Base-by-base conservation (phyloP, 148 eudicot genomes). In the Vaccinium macrocarpon region DNA sequence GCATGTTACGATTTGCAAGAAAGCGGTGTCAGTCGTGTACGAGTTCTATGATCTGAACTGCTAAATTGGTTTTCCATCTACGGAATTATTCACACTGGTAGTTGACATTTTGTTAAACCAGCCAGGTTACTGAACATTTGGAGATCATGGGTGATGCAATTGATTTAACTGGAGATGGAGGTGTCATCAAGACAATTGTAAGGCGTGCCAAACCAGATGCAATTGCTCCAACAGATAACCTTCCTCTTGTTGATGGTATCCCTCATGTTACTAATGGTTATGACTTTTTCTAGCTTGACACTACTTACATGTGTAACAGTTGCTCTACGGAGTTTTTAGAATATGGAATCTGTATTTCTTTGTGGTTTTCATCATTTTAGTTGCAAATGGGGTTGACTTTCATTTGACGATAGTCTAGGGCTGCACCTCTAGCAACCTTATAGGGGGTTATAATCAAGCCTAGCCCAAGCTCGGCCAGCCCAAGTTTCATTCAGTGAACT, bases 91-190 rank as follows among this genome's bases (percentile, higher is more conserved):
- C 18, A 51, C 74, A 62, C 49, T 25, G 38, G 29, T 71, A 46
- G 1, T 49, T 73, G 78, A 42, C 59, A 14, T 76, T 42, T 56
- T 75, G 21, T 84, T 85, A 72, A 25, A 74, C 25, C 42, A 59
- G 59, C 29, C 86, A 88, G 91, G 85, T 84, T 55, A 76, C 38
- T 87, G 76, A 88, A 85, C 68, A 57, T 84, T 51, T 53, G 49
- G 81, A 52, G 84, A 88, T 52, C 82, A 96, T 96, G 99, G 90
- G 85, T 78, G 97, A 91, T 83, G 74, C 88, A 75, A 85, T 94
- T 56, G 97, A 96, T 87, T 92, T 96, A 88, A 92, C 90, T 78
- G 95, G 99, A 35, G 99, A 96, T 91, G 95, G 93, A 70, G 99
- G 99, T 88, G 99, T 96, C 81, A 59, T 94, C 76, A 96, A 94